Conservation (phyloP, 2,329 filamentous ascomycete genomes). For the Fusarium sp. region DNA sequence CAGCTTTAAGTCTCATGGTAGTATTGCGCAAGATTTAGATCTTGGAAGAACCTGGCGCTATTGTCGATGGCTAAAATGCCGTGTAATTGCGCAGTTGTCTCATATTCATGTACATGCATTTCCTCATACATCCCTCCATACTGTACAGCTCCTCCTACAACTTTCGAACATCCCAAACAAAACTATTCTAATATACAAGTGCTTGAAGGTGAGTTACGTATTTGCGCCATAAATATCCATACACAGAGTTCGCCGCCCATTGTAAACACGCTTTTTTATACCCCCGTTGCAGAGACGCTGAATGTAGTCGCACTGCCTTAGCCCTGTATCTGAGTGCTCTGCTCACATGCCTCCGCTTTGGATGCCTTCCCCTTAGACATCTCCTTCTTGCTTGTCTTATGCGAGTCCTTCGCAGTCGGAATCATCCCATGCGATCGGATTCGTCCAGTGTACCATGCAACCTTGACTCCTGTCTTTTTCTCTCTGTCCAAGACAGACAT, state of each 20-base stretch:
- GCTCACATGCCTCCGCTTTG: neutral
- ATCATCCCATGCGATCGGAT: neutral
- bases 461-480: conserved; percentile 59
- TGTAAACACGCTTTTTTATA: neutral
- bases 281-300: neutral
- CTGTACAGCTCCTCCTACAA: conserved; percentile 1
- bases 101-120: neutral
- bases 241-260: conserved; percentile 27
- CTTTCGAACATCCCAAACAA: neutral
- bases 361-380: neutral
- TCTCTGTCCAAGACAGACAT: conserved; percentile 66
- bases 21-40: neutral
- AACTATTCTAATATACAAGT: conserved; percentile 21
- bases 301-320: conserved; percentile 3
- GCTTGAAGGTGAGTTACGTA: conserved; percentile 19
- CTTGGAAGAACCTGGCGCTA: neutral
- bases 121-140: too few species aligned
- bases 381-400: neutral
- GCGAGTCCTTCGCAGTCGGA: neutral
- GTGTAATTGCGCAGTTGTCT: neutral
- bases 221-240: conserved; percentile 18
- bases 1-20: neutral
- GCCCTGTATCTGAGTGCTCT: neutral
- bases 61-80: neutral
- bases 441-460: conserved; percentile 56